These are phyloP conservation scores for Backusella psychrophila DNA, from an alignment of 192 early-diverging fungal species.

Conservation along the genomic window DNA sequence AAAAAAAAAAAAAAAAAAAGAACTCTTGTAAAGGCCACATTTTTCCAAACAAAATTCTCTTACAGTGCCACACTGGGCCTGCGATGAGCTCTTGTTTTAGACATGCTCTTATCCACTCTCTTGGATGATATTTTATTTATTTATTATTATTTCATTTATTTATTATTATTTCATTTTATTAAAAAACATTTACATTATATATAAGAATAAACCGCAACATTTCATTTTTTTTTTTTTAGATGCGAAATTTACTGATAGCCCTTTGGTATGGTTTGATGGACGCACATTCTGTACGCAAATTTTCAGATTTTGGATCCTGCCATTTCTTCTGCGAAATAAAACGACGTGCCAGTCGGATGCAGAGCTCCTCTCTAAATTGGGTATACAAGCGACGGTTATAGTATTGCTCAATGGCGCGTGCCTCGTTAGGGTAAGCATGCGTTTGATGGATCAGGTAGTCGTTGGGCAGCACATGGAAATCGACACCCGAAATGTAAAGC, in stretches of 20 bases:
- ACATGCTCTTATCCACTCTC: no score
- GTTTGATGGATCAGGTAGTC: constrained; percentile 57
- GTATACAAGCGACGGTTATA: constrained; percentile 48
- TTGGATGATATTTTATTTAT: no score
- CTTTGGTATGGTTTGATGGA: constrained; percentile 7
- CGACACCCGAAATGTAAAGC: constrained; percentile 50
- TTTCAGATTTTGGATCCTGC: constrained; percentile 31
- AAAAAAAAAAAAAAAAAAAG: no score
- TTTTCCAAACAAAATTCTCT: no score
- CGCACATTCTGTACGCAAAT: constrained; percentile 38
- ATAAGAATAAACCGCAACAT: neutral
- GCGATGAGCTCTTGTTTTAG: no score
- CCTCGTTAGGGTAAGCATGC: constrained; percentile 48
- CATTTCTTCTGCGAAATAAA: constrained; percentile 41
- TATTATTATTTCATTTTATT: no score
- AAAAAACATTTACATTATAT: neutral
- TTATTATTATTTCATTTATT: no score
- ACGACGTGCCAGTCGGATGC: constrained; percentile 44
- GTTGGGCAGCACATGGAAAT: constrained; percentile 50
- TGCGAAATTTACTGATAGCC: neutral
- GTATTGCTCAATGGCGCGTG: constrained; percentile 46
- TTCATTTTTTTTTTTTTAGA: neutral
- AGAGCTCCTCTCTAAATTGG: constrained; percentile 49
- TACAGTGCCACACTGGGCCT: no score
- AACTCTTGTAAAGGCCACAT: no score